Percentiles rank a stretch among this genome's conserved stretches.
phyloP scores from a whole-genome alignment of 306 rosid species.

The Benincasa hispida region DNA sequence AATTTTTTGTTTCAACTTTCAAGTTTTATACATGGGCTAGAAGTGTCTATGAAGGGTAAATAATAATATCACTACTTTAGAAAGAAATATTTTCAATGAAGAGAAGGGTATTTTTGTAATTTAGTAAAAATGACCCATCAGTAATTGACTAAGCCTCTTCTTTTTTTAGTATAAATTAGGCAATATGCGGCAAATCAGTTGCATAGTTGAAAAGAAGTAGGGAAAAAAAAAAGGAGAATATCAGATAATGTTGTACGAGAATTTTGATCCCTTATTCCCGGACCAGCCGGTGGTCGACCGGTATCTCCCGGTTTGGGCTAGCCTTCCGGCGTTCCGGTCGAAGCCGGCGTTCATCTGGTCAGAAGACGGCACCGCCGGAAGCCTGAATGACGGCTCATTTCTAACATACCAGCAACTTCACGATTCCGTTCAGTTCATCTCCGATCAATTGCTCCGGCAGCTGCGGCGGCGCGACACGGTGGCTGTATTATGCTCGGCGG shows the following conservation, averaged over 20 bases:
- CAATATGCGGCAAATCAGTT: not conserved
- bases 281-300: constrained; percentile 75
- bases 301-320: constrained; percentile 67
- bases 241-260: constrained; percentile 37
- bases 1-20: too few species aligned
- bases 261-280: constrained; percentile 65
- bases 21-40: too few species aligned
- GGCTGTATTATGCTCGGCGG: constrained; percentile 51
- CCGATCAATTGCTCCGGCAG: constrained; percentile 20
- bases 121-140: not conserved
- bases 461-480: constrained; percentile 43
- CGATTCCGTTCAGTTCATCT: constrained; percentile 25
- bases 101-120: too few species aligned
- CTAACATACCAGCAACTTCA: constrained; percentile 55
- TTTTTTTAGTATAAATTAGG: not conserved
- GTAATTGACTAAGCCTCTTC: not conserved
- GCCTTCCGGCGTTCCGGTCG: constrained; percentile 39
- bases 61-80: too few species aligned
- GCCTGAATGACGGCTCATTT: not conserved
- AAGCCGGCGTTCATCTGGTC: constrained; percentile 77
- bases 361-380: constrained; percentile 8
- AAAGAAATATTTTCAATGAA: too few species aligned
- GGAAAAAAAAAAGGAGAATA: not conserved
- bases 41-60: too few species aligned
- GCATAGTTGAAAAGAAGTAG: not conserved